phyloP scores from a whole-genome alignment of 2,329 filamentous ascomycete genomes.

The Fonsecaea multimorphosa region DNA sequence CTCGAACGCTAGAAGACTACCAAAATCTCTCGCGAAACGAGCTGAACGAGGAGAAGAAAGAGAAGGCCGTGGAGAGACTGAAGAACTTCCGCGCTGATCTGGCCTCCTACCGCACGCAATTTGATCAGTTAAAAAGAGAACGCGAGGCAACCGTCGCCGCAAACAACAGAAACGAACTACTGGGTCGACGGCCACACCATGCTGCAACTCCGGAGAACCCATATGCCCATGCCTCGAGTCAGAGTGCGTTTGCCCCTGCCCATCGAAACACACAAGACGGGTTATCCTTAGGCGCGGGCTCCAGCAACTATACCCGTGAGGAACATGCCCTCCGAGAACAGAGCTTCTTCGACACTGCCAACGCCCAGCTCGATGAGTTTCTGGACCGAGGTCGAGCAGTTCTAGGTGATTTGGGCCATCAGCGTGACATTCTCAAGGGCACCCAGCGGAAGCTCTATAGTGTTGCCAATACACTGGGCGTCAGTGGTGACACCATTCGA shows the following conservation, averaged over 20 bases:
- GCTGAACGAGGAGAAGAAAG: constrained; percentile 86
- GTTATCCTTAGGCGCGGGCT: constrained; percentile 53
- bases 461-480: constrained; percentile 89
- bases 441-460: constrained; percentile 90
- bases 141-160: constrained; percentile 74
- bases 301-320: constrained; percentile 71
- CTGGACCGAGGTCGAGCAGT: constrained; percentile 90
- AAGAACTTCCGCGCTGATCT: constrained; percentile 85
- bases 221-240: constrained; percentile 69
- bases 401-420: constrained; percentile 82
- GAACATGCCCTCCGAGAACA: constrained; percentile 86
- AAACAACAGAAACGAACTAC: constrained; percentile 78
- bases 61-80: constrained; percentile 84
- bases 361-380: constrained; percentile 89
- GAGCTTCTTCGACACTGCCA: constrained; percentile 80
- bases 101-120: constrained; percentile 75
- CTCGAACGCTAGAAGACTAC: constrained; percentile 92
- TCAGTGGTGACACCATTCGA: constrained; percentile 94
- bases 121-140: constrained; percentile 77
- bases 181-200: constrained; percentile 81
- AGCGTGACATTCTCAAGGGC: constrained; percentile 92
- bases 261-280: constrained; percentile 44
- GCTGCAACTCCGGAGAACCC: constrained; percentile 89
- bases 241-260: constrained; percentile 51
- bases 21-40: constrained; percentile 83